A percentile compares a stretch with the other conserved stretches of the same genome.
phyloP scores from a whole-genome alignment of 768 basidiomycete species.

The Mycena floridula region DNA sequence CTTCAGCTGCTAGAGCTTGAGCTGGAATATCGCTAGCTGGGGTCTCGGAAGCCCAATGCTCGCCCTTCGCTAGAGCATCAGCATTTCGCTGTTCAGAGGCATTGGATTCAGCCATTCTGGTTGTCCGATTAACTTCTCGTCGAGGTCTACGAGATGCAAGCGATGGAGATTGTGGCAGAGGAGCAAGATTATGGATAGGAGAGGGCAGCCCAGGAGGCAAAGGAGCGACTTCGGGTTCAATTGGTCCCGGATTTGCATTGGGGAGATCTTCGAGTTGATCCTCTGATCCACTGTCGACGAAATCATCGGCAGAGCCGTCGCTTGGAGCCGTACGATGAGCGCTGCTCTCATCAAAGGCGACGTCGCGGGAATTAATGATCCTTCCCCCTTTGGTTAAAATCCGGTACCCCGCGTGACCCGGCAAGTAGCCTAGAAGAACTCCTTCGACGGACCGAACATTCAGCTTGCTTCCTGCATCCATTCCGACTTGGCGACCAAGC shows the following conservation, averaged over 20 bases:
- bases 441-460: neutral
- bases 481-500: conserved; percentile 1
- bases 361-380: no score
- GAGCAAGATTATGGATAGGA: neutral
- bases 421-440: conserved; percentile 1
- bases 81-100: neutral
- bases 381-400: no score
- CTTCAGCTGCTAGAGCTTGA: neutral
- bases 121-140: neutral
- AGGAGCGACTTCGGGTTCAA: neutral
- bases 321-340: neutral
- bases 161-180: neutral
- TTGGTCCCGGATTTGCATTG: neutral
- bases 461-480: neutral
- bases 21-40: neutral
- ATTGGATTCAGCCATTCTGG: neutral
- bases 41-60: no score
- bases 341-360: neutral
- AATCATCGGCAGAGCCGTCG: neutral
- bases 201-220: neutral
- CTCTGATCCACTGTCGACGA: neutral
- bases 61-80: neutral
- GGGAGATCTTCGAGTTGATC: neutral
- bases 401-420: neutral
- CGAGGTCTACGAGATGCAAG: neutral